These are phyloP conservation scores for Niveomyces coronatus DNA, from an alignment of 2,329 filamentous ascomycete genomes.

Conservation along the genomic window DNA sequence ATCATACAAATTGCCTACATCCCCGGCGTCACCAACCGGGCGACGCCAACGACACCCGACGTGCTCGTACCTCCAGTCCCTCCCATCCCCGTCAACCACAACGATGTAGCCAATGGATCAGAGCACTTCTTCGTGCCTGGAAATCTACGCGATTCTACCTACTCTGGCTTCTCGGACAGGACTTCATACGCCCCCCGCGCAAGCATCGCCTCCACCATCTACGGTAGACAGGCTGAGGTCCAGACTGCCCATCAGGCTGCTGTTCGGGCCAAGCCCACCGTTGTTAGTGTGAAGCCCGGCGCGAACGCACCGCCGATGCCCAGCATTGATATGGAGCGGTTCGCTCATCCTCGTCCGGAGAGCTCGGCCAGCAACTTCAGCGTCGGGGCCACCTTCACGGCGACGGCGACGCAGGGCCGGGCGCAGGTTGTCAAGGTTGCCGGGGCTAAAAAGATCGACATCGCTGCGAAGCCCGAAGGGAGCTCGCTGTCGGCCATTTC, in stretches of 20 bases:
- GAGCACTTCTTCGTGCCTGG: slow-evolving; percentile 91
- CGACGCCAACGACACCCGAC: slow-evolving; percentile 70
- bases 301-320: slow-evolving; percentile 61
- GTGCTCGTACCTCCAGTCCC: slow-evolving; percentile 85
- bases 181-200: slow-evolving; percentile 51
- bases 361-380: slow-evolving; percentile 52
- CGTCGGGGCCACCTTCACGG: slow-evolving; percentile 57
- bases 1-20: slow-evolving; percentile 99
- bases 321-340: slow-evolving; percentile 55
- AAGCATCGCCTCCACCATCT: slow-evolving; percentile 87
- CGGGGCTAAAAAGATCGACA: slow-evolving; percentile 36
- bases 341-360: slow-evolving; percentile 36
- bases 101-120: slow-evolving; percentile 53
- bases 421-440: slow-evolving; percentile 52
- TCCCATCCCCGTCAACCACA: slow-evolving; percentile 54
- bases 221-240: slow-evolving; percentile 81
- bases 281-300: slow-evolving; percentile 81
- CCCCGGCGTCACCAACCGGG: slow-evolving; percentile 88
- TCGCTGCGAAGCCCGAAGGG: slow-evolving; percentile 28
- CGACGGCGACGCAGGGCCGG: slow-evolving; percentile 45
- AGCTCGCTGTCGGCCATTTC: slow-evolving; percentile 15
- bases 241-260: slow-evolving; percentile 76
- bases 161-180: slow-evolving; percentile 64
- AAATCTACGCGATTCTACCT: slow-evolving; percentile 83
- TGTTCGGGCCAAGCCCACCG: slow-evolving; percentile 77